Conservation (phyloP, 768 basidiomycete species). For the Hydnum rufescens region DNA sequence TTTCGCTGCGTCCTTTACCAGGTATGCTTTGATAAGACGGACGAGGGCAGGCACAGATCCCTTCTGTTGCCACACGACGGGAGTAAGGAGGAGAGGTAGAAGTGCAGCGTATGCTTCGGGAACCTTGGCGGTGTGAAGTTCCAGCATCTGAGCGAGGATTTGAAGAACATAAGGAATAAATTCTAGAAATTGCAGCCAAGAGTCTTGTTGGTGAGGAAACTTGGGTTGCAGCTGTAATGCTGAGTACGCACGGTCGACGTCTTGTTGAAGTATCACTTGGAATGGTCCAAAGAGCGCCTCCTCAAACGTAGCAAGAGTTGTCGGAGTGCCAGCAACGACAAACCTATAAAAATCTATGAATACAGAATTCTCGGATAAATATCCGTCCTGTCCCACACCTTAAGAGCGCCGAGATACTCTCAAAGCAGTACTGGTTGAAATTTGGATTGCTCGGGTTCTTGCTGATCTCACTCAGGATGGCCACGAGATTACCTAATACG, state of each 20-base stretch:
- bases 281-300: conserved; percentile 67
- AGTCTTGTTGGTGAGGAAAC: not conserved
- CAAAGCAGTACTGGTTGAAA: conserved; percentile 96
- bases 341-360: conserved; percentile 31
- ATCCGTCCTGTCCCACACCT: conserved; percentile 26
- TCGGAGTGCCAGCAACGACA: conserved; percentile 48
- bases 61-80: conserved; percentile 78
- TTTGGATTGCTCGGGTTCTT: conserved; percentile 95
- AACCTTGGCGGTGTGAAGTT: conserved; percentile 42
- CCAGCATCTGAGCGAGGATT: conserved; percentile 86
- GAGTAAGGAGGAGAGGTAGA: conserved; percentile 66
- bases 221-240: not conserved
- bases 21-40: conserved; percentile 65
- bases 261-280: conserved; percentile 71
- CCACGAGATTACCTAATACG: conserved; percentile 52
- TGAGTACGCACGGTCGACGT: conserved; percentile 60
- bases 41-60: conserved; percentile 91
- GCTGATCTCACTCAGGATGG: conserved; percentile 69
- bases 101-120: conserved; percentile 63
- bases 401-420: conserved; percentile 85
- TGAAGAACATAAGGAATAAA: conserved; percentile 98
- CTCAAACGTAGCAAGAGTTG: conserved; percentile 59
- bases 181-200: conserved; percentile 23
- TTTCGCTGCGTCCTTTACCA: conserved; percentile 43
- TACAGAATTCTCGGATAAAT: not conserved